Conservation (phyloP, 2,329 filamentous ascomycete genomes). For the Pyrenochaeta sp. region DNA sequence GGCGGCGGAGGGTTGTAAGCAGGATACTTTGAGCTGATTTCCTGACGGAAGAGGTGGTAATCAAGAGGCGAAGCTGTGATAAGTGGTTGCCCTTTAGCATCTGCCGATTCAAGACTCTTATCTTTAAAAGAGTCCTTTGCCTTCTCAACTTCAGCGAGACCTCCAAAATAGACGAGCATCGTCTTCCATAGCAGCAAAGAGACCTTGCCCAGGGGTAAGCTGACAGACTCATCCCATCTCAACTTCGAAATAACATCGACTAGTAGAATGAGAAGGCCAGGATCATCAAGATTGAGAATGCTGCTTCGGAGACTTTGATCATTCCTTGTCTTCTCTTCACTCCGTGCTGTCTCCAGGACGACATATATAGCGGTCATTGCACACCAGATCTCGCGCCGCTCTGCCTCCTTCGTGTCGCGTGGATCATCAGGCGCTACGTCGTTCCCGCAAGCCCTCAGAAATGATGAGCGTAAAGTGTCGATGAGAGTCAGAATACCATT, state of each 20-base stretch:
- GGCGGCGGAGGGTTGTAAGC: slow-evolving; percentile 91
- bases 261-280: slow-evolving; percentile 75
- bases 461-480: slow-evolving; percentile 47
- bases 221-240: slow-evolving; percentile 67
- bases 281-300: slow-evolving; percentile 53
- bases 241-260: slow-evolving; percentile 65
- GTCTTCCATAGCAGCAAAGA: slow-evolving; percentile 93
- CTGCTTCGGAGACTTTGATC: slow-evolving; percentile 61
- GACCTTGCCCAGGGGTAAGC: slow-evolving; percentile 65
- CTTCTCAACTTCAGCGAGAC: slow-evolving; percentile 74
- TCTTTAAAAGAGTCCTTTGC: slow-evolving; percentile 78
- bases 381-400: slow-evolving; percentile 58
- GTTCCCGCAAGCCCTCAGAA: slow-evolving; percentile 41
- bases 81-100: slow-evolving; percentile 72
- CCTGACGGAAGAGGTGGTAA: slow-evolving; percentile 95
- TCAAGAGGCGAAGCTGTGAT: slow-evolving; percentile 95
- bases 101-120: slow-evolving; percentile 60
- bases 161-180: slow-evolving; percentile 84
- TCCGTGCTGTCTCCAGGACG: slow-evolving; percentile 57
- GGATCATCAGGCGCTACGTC: slow-evolving; percentile 31
- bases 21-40: slow-evolving; percentile 97
- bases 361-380: slow-evolving; percentile 59
- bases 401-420: slow-evolving; percentile 48
- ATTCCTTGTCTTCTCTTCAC: slow-evolving; percentile 47
- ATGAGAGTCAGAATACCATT: slow-evolving; percentile 53